Base-by-base conservation (phyloP, 164 flowering plant genomes). In the Piper longum region DNA sequence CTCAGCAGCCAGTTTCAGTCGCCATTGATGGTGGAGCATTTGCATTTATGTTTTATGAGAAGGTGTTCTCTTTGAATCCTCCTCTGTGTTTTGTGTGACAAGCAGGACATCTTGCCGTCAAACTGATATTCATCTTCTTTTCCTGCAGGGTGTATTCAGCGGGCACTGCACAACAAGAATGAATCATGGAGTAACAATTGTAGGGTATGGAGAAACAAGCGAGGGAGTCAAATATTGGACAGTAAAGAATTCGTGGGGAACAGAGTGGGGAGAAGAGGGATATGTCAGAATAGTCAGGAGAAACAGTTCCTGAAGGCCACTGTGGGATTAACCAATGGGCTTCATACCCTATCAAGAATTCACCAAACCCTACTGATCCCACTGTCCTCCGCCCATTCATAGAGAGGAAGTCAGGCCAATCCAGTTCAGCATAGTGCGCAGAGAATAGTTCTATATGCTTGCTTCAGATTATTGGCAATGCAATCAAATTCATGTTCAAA, bases 191-290 rank as follows among this genome's bases (percentile, higher is more conserved):
- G 78, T 75, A 54, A 60, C 75, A 14, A 56, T 69, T 58, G 73
- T 75, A 54, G 78, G 78, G 11, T 72, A 72, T 62, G 78, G 75
- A 44, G 62, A 64, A 54, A 68, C 72, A 7, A 69, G 36, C 19
- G 63, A 73, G 56, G 60, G 75, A 54, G 17, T 7, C 42, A 66
- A 71, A 69, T 64, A 72, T 41, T 75, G 78, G 78, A 72, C 72
- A 4, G 71, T 75, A 63, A 75, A 75, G 78, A 75, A 75, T 59
- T 75, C 78, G 4, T 72, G 75, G 78, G 78, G 78, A 60, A 54
- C 64, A 16, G 73, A 64, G 43, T 67, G 78, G 78, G 75, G 75
- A 56, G 75, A 75, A 43, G 61, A 64, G 48, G 78, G 75, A 3
- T 75, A 75, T 62, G 65, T 72, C 41, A 72, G 59, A 57, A 72